These are phyloP conservation scores for Fusarium sterilihyphosum DNA, from an alignment of 2,329 filamentous ascomycete species.

Conservation along the genomic window DNA sequence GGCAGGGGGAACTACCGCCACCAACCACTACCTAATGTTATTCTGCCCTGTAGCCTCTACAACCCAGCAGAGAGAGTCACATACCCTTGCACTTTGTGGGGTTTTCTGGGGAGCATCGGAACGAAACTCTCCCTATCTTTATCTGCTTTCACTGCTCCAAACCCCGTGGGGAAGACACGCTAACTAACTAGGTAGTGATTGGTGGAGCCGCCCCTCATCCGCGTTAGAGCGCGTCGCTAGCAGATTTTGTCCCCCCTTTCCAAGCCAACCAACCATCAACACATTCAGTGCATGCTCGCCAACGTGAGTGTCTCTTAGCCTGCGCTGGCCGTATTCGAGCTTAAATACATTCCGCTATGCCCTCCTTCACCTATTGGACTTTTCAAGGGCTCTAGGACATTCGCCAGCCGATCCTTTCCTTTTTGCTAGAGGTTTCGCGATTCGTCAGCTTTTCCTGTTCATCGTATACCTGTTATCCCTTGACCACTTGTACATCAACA, in stretches of 20 bases:
- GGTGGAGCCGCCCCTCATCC: not conserved
- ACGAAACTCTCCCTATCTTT: not conserved
- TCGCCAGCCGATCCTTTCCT: too few species aligned
- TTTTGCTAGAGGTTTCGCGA: not conserved
- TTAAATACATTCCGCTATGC: not conserved
- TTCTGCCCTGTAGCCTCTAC: too few species aligned
- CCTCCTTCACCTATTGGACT: accelerated
- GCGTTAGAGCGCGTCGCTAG: not conserved
- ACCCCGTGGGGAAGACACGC: not conserved
- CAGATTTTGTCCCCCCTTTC: not conserved
- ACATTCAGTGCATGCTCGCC: not conserved
- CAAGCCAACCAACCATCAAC: not conserved
- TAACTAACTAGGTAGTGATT: too few species aligned
- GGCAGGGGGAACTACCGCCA: not conserved
- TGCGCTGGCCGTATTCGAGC: too few species aligned
- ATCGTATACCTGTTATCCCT: not conserved
- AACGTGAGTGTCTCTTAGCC: accelerated
- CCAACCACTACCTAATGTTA: too few species aligned
- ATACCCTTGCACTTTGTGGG: not conserved
- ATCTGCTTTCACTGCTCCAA: not conserved
- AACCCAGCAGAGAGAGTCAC: too few species aligned
- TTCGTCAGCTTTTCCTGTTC: not conserved
- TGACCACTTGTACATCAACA: not conserved
- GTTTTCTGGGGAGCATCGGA: not conserved
- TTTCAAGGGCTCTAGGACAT: too few species aligned